Conservation (phyloP, 805 yeast species). For the Hanseniaspora nectarophila region DNA sequence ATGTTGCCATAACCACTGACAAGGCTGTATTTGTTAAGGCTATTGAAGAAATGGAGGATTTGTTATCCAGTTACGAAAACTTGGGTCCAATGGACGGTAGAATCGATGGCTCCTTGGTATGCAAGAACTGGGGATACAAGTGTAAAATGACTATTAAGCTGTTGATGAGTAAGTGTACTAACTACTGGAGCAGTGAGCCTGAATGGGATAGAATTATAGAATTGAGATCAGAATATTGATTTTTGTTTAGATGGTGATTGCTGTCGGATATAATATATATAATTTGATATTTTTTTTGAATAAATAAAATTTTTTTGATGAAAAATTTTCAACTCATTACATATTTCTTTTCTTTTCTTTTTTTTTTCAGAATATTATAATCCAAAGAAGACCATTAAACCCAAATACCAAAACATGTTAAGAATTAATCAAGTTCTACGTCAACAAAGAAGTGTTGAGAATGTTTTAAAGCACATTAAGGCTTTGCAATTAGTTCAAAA, state of each 20-base stretch:
- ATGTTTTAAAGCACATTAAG: constrained; percentile 7
- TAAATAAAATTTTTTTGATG: not conserved
- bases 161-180: constrained; percentile 65
- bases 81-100: constrained; percentile 77
- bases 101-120: constrained; percentile 58
- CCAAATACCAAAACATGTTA: not conserved
- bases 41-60: constrained; percentile 63
- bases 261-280: not conserved
- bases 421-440: not conserved
- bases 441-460: constrained; percentile 1
- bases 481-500: constrained; percentile 6
- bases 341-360: not conserved
- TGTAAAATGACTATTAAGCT: constrained; percentile 61
- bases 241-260: not conserved
- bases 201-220: constrained; percentile 60
- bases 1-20: constrained; percentile 50
- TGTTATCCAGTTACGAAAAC: constrained; percentile 75
- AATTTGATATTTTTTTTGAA: not conserved
- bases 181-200: constrained; percentile 65
- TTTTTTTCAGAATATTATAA: not conserved
- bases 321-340: not conserved
- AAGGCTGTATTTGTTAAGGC: constrained; percentile 65
- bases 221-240: constrained; percentile 20
- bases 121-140: constrained; percentile 85
- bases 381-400: not conserved